A percentile compares a stretch with the other conserved stretches of the same genome.
Conservation (phyloP, 2,329 filamentous ascomycete species). For the Fusarium sublunatum region DNA sequence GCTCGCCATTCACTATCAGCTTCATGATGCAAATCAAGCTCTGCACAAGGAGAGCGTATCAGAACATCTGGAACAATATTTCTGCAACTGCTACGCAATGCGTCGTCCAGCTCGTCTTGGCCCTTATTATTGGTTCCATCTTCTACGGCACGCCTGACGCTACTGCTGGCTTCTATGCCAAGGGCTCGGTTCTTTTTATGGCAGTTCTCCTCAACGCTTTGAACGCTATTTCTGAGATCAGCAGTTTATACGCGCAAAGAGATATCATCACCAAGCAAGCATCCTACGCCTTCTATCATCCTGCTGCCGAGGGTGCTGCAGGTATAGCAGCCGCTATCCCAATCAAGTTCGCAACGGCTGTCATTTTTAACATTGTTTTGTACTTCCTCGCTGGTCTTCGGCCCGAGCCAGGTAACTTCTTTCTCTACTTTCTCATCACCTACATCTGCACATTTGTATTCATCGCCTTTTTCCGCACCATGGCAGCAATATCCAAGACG, state of each 20-base stretch:
- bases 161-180: conserved; percentile 64
- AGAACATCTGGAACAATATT: conserved; percentile 64
- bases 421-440: conserved; percentile 78
- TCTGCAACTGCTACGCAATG: conserved; percentile 59
- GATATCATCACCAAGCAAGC: conserved; percentile 62
- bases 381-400: conserved; percentile 67
- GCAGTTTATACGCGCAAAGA: conserved; percentile 56
- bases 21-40: conserved; percentile 65
- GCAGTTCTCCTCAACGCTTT: conserved; percentile 70
- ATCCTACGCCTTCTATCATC: conserved; percentile 63
- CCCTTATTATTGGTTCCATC: conserved; percentile 70
- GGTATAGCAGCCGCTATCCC: conserved; percentile 67
- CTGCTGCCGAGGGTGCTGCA: conserved; percentile 64
- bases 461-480: conserved; percentile 79
- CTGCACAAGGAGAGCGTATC: conserved; percentile 63
- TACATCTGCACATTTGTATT: conserved; percentile 76
- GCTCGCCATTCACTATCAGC: conserved; percentile 67
- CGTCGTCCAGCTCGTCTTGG: conserved; percentile 63
- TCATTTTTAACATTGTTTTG: conserved; percentile 66
- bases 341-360: conserved; percentile 63
- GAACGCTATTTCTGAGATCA: conserved; percentile 66
- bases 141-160: conserved; percentile 65
- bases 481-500: conserved; percentile 76
- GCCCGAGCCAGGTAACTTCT: conserved; percentile 74
- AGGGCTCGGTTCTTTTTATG: conserved; percentile 69